Evolutionary conservation across 352 stramenopile species (phyloP).

Genomic region (Pythium apleroticum): DNA sequence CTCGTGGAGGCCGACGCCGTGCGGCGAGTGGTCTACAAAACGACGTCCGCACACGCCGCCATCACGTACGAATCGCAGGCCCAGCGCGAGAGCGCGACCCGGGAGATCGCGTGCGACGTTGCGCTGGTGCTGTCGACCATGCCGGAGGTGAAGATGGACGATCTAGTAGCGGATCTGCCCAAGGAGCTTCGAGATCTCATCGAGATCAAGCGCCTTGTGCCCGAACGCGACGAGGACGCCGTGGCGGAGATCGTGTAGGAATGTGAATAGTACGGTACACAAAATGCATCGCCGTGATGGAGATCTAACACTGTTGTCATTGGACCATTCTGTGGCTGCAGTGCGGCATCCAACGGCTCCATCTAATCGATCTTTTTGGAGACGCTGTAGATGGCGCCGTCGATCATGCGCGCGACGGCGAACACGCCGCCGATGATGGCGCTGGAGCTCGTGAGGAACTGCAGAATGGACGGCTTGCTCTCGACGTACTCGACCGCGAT

Average conservation of each 20-base stretch:
- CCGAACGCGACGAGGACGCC: constrained; percentile 8
- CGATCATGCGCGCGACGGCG: constrained; percentile 84
- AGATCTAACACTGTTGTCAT: not conserved
- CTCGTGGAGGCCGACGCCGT: constrained; percentile 55
- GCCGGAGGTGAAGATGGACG: constrained; percentile 52
- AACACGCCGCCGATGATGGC: constrained; percentile 87
- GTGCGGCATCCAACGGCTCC: not conserved
- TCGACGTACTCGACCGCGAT: constrained; percentile 89
- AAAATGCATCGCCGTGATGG: not conserved
- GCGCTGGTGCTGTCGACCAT: constrained; percentile 53
- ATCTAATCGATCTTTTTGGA: constrained; percentile 87
- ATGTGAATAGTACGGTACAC: not conserved
- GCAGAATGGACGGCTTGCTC: constrained; percentile 77
- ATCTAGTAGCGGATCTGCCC: constrained; percentile 44
- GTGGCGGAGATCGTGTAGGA: constrained; percentile 5
- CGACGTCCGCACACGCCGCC: constrained; percentile 42
- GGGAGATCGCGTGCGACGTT: constrained; percentile 66
- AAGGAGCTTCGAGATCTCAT: constrained; percentile 39
- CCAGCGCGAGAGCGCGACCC: constrained; percentile 54
- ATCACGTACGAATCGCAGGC: constrained; percentile 64
- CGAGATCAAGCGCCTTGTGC: constrained; percentile 18
- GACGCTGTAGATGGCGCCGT: constrained; percentile 86
- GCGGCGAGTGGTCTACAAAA: constrained; percentile 64
- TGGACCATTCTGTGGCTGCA: not conserved
- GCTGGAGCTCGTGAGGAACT: constrained; percentile 87